Percentiles rank a stretch among this genome's conserved stretches.
Evolutionary conservation across 257 asterid genomes (phyloP).

Genomic region (Solanum pimpinellifolium): DNA sequence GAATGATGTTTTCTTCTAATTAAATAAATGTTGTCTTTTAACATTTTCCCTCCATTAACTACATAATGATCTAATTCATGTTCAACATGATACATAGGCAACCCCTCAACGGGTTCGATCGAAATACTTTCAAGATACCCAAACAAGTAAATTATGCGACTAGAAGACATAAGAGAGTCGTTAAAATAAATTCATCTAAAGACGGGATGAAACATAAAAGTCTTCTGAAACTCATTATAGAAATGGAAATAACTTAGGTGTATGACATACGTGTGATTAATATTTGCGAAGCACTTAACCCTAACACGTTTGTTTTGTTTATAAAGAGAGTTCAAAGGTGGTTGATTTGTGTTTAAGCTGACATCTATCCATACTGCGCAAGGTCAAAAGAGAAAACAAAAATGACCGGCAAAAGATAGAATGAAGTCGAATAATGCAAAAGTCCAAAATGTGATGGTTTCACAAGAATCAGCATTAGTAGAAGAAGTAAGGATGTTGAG

Average conservation of each 20-base stretch:
- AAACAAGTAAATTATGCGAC: no score
- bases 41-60: neutral
- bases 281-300: neutral
- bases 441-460: neutral
- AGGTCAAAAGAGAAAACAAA: neutral
- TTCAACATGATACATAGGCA: no score
- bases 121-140: no score
- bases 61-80: neutral
- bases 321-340: neutral
- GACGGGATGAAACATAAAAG: no score
- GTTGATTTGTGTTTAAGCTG: neutral
- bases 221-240: no score
- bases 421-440: neutral
- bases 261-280: neutral
- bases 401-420: neutral
- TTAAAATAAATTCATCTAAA: no score
- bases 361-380: neutral
- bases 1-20: neutral
- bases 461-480: neutral
- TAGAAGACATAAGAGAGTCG: no score
- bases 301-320: neutral
- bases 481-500: neutral
- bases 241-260: neutral
- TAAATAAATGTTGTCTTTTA: no score
- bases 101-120: no score